A percentile compares a stretch with the other conserved stretches of the same genome.
These are phyloP conservation scores for Thalassiosira profunda DNA, from an alignment of 108 stramenopile species.

Conservation along the genomic window DNA sequence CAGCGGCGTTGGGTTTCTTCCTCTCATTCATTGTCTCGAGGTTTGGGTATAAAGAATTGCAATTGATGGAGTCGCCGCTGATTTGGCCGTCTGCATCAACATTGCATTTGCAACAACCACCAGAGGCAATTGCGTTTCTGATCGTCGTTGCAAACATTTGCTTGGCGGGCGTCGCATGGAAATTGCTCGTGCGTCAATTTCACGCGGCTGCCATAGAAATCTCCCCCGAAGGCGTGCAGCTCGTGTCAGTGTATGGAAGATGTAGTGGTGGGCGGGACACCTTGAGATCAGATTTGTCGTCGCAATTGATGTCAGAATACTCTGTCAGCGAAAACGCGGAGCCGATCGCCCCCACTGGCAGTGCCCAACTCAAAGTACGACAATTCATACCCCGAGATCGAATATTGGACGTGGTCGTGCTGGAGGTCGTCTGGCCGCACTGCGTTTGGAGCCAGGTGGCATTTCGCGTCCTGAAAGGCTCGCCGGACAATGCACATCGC, in stretches of 20 bases:
- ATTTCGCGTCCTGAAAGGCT: conserved; percentile 26
- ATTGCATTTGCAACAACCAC: too few species aligned
- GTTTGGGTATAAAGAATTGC: too few species aligned
- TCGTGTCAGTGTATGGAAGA: conserved; percentile 14
- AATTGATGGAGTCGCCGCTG: too few species aligned
- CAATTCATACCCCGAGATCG: conserved; percentile 29
- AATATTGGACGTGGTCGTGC: conserved; percentile 48
- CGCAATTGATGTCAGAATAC: background rate
- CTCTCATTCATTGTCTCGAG: too few species aligned
- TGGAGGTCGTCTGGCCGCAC: conserved; percentile 51
- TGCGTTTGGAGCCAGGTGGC: conserved; percentile 47
- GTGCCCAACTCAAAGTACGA: conserved; percentile 1
- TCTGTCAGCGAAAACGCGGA: background rate
- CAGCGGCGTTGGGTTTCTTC: too few species aligned
- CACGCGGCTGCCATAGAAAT: conserved; percentile 32
- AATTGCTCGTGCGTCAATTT: too few species aligned
- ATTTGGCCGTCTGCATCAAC: too few species aligned
- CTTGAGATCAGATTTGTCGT: background rate
- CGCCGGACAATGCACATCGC: background rate
- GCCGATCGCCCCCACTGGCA: background rate
- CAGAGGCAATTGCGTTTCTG: too few species aligned
- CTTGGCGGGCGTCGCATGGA: too few species aligned
- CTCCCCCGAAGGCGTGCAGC: conserved; percentile 23
- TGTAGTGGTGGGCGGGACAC: background rate
- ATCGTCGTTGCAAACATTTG: too few species aligned